These are phyloP conservation scores for Eutypella sp. DNA, from an alignment of 2,329 filamentous ascomycete genomes.

Conservation along the genomic window DNA sequence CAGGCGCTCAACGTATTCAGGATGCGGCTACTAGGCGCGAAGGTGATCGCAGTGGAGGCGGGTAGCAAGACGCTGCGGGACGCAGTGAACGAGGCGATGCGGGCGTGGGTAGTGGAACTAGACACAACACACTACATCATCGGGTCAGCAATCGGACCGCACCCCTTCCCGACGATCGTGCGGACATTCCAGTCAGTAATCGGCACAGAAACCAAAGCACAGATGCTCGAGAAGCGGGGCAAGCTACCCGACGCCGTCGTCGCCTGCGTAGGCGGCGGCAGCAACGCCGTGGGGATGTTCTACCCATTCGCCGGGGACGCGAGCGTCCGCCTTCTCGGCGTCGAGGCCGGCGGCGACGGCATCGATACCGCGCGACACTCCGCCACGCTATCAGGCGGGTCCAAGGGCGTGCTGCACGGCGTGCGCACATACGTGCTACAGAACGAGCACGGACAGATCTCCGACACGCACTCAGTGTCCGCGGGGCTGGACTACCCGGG, in stretches of 20 bases:
- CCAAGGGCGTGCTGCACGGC: slow-evolving; percentile 90
- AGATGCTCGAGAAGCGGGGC: slow-evolving; percentile 78
- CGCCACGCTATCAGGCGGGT: slow-evolving; percentile 80
- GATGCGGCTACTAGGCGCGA: slow-evolving; percentile 91
- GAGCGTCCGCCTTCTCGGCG: slow-evolving; percentile 81
- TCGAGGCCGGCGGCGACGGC: slow-evolving; percentile 93
- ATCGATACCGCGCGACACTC: slow-evolving; percentile 80
- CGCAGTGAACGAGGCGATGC: slow-evolving; percentile 91
- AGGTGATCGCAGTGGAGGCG: slow-evolving; percentile 87
- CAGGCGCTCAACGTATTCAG: slow-evolving; percentile 98
- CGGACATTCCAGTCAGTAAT: slow-evolving; percentile 97
- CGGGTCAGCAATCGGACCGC: slow-evolving; percentile 92
- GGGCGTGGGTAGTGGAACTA: slow-evolving; percentile 89
- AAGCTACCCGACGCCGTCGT: slow-evolving; percentile 95
- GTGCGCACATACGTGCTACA: slow-evolving; percentile 95
- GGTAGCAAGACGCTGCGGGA: slow-evolving; percentile 79
- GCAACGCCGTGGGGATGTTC: slow-evolving; percentile 97
- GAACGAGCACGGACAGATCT: slow-evolving; percentile 86
- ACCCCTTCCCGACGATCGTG: slow-evolving; percentile 96
- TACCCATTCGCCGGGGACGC: slow-evolving; percentile 87
- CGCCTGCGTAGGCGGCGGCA: slow-evolving; percentile 92
- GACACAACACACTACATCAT: slow-evolving; percentile 98
- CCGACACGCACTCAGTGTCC: slow-evolving; percentile 92
- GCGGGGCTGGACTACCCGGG: slow-evolving; percentile 96
- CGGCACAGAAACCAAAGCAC: slow-evolving; percentile 86